Percentiles rank a stretch among this genome's conserved stretches.
Conservation (phyloP, 768 basidiomycete genomes). For the Chiua virens region DNA sequence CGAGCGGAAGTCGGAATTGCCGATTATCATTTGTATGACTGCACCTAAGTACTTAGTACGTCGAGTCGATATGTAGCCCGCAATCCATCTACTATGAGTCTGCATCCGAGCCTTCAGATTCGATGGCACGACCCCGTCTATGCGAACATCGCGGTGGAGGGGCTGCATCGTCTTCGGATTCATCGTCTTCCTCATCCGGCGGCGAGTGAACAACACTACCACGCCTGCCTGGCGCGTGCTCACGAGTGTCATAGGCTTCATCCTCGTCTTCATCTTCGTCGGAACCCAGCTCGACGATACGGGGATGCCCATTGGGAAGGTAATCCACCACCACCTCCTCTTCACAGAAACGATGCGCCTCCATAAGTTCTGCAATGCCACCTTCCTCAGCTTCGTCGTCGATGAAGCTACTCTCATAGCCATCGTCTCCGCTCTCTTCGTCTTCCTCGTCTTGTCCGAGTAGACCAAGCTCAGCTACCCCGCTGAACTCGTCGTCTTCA, state of each 20-base stretch:
- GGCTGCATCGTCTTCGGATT: not conserved
- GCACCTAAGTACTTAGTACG: too few relatives aligned
- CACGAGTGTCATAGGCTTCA: not conserved
- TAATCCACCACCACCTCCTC: constrained; percentile 11
- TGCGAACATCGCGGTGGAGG: not conserved
- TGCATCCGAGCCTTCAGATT: constrained; percentile 24
- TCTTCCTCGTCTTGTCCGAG: constrained; percentile 13
- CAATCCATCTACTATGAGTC: constrained; percentile 1
- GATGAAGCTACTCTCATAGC: constrained; percentile 57
- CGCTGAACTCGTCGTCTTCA: constrained; percentile 4
- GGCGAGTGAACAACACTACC: not conserved
- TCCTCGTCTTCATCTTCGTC: constrained; percentile 14
- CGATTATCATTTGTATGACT: too few relatives aligned
- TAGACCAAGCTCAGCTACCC: constrained; percentile 1
- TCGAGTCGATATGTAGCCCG: not conserved
- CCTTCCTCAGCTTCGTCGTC: constrained; percentile 41
- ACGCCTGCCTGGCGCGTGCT: not conserved
- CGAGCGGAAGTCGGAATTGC: too few relatives aligned
- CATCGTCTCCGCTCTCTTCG: constrained; percentile 35
- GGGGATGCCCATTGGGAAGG: not conserved
- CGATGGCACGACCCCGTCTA: constrained; percentile 6
- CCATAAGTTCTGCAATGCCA: not conserved
- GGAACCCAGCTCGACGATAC: constrained; percentile 3
- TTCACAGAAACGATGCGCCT: constrained; percentile 25
- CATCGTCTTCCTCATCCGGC: constrained; percentile 22